A percentile compares a stretch with the other conserved stretches of the same genome.
Conservation (phyloP, 1,284 basidiomycete genomes). For the Melampsora americana region DNA sequence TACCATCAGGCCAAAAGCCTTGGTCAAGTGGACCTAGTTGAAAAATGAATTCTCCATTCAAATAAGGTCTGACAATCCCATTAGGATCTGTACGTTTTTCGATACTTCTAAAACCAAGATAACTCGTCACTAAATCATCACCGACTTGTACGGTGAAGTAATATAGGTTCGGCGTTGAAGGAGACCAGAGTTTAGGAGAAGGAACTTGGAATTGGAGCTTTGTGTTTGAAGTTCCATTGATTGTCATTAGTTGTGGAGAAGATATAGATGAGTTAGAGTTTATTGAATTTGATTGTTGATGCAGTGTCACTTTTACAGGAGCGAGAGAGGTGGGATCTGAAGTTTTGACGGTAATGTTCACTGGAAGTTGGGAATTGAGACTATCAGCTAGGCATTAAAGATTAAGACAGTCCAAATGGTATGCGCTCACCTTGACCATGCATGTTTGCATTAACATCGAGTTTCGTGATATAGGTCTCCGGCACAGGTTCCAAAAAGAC, state of each 20-base stretch:
- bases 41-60: conserved; percentile 44
- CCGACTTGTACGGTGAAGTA: conserved; percentile 35
- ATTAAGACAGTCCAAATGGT: not conserved
- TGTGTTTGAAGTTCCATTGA: conserved; percentile 35
- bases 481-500: conserved; percentile 44
- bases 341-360: conserved; percentile 23
- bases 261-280: conserved; percentile 7
- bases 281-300: conserved; percentile 4
- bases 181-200: conserved; percentile 43
- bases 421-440: conserved; percentile 17
- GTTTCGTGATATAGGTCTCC: conserved; percentile 16
- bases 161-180: conserved; percentile 37
- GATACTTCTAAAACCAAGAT: conserved; percentile 44
- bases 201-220: conserved; percentile 13
- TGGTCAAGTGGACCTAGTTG: conserved; percentile 44
- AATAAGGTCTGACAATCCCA: conserved; percentile 36
- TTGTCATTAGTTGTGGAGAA: not conserved
- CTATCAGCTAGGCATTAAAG: not conserved
- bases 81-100: conserved; percentile 35
- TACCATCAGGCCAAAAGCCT: conserved; percentile 45
- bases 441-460: conserved; percentile 19
- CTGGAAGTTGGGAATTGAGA: conserved; percentile 1
- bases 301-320: conserved; percentile 5
- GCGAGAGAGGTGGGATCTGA: not conserved
- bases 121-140: conserved; percentile 37